Evolutionary conservation across 805 yeast species (phyloP).

Genomic region (Suhomyces sp.): DNA sequence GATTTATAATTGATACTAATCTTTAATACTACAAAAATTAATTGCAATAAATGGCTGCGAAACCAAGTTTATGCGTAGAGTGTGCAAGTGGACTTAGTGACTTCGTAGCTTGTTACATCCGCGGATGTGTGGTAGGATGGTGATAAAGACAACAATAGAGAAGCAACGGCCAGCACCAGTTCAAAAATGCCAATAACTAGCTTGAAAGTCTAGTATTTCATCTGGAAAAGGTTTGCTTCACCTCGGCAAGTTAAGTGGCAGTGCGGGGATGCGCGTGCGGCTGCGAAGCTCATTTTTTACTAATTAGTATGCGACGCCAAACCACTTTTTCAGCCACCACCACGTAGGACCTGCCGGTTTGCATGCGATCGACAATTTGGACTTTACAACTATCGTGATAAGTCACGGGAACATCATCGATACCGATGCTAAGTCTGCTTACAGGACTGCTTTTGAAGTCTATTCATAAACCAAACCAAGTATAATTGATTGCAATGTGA

Average conservation of each 20-base stretch:
- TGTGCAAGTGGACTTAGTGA: not conserved
- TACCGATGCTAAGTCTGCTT: constrained; percentile 26
- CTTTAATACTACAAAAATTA: not conserved
- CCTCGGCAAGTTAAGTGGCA: not conserved
- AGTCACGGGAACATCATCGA: constrained; percentile 62
- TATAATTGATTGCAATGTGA: too few relatives aligned
- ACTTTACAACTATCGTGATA: constrained; percentile 49
- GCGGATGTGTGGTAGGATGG: not conserved
- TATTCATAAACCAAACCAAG: not conserved
- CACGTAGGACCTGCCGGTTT: too few relatives aligned
- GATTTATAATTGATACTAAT: not conserved
- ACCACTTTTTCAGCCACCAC: not conserved
- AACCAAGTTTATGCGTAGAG: not conserved
- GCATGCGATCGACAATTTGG: constrained; percentile 35
- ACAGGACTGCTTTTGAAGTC: constrained; percentile 14
- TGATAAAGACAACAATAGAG: too few relatives aligned
- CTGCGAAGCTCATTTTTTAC: not conserved
- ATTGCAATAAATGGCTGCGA: not conserved
- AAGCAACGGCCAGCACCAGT: too few relatives aligned
- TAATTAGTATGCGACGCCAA: not conserved
- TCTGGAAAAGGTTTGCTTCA: too few relatives aligned
- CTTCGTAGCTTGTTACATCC: not conserved
- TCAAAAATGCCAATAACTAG: too few relatives aligned
- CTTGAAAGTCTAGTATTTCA: too few relatives aligned
- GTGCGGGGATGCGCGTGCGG: not conserved